Percentiles rank a stretch among this genome's conserved stretches.
phyloP scores from a whole-genome alignment of 2,329 filamentous ascomycete genomes.

The Acrodontium crateriforme region DNA sequence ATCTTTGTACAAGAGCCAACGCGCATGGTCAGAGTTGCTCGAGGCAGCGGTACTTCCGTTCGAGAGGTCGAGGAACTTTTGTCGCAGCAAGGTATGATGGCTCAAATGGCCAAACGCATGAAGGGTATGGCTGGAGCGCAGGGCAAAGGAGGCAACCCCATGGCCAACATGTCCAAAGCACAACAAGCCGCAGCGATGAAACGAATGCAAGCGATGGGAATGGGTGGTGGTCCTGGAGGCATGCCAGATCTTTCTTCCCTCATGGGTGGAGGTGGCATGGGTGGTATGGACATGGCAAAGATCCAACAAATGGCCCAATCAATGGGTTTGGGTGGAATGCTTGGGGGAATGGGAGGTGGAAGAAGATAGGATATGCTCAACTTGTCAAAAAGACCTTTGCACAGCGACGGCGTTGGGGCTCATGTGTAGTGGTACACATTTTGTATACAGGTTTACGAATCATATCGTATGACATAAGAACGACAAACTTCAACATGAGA shows the following conservation, averaged over 20 bases:
- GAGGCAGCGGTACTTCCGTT: slow-evolving; percentile 80
- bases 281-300: slow-evolving; percentile 1
- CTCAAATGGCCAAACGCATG: slow-evolving; percentile 98
- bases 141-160: too few species aligned
- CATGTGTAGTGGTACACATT: too few species aligned
- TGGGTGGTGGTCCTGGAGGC: slow-evolving; percentile 47
- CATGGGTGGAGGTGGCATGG: slow-evolving; percentile 39
- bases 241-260: slow-evolving; percentile 76
- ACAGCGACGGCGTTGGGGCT: too few species aligned
- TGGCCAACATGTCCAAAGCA: slow-evolving; percentile 93
- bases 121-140: too few species aligned
- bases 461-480: too few species aligned
- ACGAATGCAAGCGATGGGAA: slow-evolving; percentile 82
- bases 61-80: slow-evolving; percentile 89
- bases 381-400: too few species aligned
- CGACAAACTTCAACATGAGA: too few species aligned
- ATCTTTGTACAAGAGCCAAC: slow-evolving; percentile 85
- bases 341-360: background rate
- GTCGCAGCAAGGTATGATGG: slow-evolving; percentile 99
- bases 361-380: too few species aligned
- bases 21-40: slow-evolving; percentile 81
- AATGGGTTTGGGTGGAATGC: slow-evolving; percentile 1
- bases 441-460: too few species aligned
- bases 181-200: slow-evolving; percentile 97
- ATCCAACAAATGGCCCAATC: slow-evolving; percentile 1